Percentiles rank a stretch among this genome's conserved stretches.
These are phyloP conservation scores for Leishmania gerbilli DNA, from an alignment of 208 protist genomes.

Conservation along the genomic window DNA sequence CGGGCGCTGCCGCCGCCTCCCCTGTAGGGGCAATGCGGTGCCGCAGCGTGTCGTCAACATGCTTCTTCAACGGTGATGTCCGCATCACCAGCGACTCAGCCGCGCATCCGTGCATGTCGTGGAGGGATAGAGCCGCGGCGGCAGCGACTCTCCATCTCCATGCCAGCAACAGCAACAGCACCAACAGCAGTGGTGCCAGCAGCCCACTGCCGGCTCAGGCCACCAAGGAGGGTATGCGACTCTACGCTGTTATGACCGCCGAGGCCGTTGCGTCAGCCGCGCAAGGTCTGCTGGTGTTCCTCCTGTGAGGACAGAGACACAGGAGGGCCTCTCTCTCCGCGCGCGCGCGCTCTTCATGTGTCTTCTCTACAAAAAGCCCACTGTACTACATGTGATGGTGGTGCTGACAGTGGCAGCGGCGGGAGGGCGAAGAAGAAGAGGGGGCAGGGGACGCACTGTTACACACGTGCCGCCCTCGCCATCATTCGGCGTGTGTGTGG, in stretches of 20 bases:
- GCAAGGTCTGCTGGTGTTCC: conserved; percentile 26
- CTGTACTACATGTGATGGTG: not conserved
- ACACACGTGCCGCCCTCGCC: not conserved
- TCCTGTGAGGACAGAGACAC: conserved; percentile 5
- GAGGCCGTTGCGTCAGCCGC: conserved; percentile 28
- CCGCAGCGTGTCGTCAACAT: conserved; percentile 23
- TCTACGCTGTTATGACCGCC: conserved; percentile 15
- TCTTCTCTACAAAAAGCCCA: not conserved
- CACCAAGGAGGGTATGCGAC: not conserved
- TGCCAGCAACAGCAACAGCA: conserved; percentile 1
- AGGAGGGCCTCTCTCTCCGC: not conserved
- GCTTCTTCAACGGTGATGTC: conserved; percentile 1
- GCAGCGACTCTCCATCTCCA: not conserved
- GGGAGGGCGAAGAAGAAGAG: not conserved
- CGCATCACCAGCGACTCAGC: not conserved
- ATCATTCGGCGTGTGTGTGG: not conserved
- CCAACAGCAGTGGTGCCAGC: conserved; percentile 2
- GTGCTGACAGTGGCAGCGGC: not conserved
- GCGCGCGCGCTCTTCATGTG: not conserved
- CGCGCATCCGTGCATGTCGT: not conserved
- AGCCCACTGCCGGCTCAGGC: not conserved
- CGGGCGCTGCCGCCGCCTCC: not conserved
- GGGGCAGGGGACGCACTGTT: not conserved
- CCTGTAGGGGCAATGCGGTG: not conserved
- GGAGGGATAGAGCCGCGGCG: not conserved